These are phyloP conservation scores for Firmiana major DNA, from an alignment of 345 rosid genomes.

Conservation along the genomic window DNA sequence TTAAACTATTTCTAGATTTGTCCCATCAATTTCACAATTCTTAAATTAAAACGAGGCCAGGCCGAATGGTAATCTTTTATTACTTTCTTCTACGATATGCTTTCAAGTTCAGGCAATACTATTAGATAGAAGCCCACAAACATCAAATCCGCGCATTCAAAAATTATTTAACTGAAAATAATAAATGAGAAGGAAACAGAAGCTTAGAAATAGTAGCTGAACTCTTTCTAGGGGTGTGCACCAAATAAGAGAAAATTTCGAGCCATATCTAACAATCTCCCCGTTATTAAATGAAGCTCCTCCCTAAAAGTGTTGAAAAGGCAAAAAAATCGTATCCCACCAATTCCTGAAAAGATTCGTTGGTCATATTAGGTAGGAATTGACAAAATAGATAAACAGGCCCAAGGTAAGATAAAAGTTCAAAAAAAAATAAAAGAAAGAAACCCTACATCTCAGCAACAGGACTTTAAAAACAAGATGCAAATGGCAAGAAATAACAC, in stretches of 20 bases:
- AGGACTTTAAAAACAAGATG: not conserved
- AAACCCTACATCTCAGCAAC: not conserved
- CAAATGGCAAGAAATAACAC: not conserved
- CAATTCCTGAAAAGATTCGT: slow-evolving; percentile 12
- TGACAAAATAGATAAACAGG: not conserved
- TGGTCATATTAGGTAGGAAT: not conserved
- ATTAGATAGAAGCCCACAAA: too few species aligned
- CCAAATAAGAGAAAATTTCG: not conserved
- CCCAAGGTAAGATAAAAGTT: not conserved
- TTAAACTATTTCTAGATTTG: too few species aligned
- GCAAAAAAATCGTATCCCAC: slow-evolving; percentile 11
- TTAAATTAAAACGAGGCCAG: too few species aligned
- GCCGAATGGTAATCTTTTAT: too few species aligned
- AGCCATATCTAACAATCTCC: slow-evolving; percentile 12
- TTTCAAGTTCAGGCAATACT: too few species aligned
- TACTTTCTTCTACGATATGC: too few species aligned
- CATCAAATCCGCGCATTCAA: too few species aligned
- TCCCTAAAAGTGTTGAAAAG: slow-evolving; percentile 20
- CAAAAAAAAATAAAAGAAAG: too few species aligned
- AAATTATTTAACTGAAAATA: too few species aligned
- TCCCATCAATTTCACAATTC: too few species aligned
- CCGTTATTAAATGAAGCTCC: slow-evolving; percentile 25
- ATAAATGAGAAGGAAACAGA: too few species aligned
- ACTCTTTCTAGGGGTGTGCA: not conserved
- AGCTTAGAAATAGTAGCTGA: too few species aligned